Conservation (phyloP, 768 basidiomycete species). For the Trametes villosa region DNA sequence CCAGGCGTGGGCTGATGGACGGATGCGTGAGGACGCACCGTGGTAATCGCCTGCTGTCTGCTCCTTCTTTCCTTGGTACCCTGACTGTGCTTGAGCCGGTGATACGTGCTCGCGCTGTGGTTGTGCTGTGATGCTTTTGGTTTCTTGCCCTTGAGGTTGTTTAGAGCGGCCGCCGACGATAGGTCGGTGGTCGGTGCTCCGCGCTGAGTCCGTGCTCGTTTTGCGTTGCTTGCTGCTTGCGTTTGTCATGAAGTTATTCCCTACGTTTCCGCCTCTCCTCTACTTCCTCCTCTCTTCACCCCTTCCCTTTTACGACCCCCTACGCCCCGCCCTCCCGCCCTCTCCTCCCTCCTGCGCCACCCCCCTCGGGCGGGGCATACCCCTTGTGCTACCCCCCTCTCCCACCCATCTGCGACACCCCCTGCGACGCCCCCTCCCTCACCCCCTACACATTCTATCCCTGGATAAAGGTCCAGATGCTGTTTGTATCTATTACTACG, state of each 20-base stretch:
- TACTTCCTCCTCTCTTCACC: background rate
- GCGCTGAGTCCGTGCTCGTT: background rate
- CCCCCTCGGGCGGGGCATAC: slow-evolving; percentile 7
- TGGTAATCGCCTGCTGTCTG: slow-evolving; percentile 12
- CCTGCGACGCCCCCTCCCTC: background rate
- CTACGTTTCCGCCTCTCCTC: slow-evolving; percentile 5
- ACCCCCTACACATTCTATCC: background rate
- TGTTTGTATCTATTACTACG: slow-evolving; percentile 13
- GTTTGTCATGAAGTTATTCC: slow-evolving; percentile 21
- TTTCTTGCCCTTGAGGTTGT: background rate
- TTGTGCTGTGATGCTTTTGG: background rate
- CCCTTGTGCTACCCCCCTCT: slow-evolving; percentile 1
- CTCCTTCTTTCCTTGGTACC: background rate
- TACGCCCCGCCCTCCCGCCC: background rate
- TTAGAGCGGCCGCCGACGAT: slow-evolving; percentile 17
- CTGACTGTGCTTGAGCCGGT: background rate
- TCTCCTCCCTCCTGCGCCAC: background rate
- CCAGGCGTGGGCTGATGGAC: slow-evolving; percentile 14
- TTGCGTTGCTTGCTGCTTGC: background rate
- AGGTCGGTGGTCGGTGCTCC: slow-evolving; percentile 2
- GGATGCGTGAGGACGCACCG: slow-evolving; percentile 22
- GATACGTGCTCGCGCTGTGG: background rate
- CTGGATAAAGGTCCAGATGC: background rate
- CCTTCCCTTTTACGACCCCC: background rate
- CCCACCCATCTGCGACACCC: slow-evolving; percentile 6